phyloP scores from a whole-genome alignment of 1,284 basidiomycete genomes.

The Neonothopanus nambi region DNA sequence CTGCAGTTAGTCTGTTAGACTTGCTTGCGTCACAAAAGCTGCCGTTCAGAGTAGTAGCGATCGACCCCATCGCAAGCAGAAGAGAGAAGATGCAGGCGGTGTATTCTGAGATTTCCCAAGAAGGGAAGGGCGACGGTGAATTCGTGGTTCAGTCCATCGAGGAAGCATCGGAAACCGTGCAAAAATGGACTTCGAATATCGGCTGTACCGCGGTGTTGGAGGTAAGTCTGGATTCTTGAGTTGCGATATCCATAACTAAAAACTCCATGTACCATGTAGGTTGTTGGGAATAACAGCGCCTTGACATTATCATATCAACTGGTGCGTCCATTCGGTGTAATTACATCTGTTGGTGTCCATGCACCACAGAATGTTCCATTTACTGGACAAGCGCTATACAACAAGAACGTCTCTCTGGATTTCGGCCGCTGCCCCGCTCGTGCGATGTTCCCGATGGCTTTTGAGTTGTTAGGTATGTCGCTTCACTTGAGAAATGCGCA shows the following conservation, averaged over 20 bases:
- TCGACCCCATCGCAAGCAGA: conserved; percentile 60
- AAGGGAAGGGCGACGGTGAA: conserved; percentile 45
- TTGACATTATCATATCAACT: conserved; percentile 75
- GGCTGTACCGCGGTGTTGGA: conserved; percentile 71
- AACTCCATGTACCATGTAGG: conserved; percentile 40
- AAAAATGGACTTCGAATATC: conserved; percentile 50
- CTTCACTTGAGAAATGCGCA: background rate
- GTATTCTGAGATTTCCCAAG: conserved; percentile 47
- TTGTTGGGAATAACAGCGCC: conserved; percentile 78
- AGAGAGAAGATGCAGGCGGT: conserved; percentile 58
- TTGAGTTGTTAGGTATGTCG: conserved; percentile 59
- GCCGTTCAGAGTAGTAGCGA: conserved; percentile 57
- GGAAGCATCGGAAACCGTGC: conserved; percentile 49
- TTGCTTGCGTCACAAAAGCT: conserved; percentile 46
- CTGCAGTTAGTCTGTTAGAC: conserved; percentile 65
- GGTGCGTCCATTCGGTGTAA: conserved; percentile 78
- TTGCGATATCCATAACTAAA: background rate
- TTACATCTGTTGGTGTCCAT: conserved; percentile 80
- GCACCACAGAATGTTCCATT: conserved; percentile 57
- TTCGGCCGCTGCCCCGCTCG: conserved; percentile 88
- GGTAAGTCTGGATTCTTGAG: conserved; percentile 34
- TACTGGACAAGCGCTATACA: conserved; percentile 67
- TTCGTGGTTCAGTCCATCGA: conserved; percentile 53
- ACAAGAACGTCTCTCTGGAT: conserved; percentile 80
- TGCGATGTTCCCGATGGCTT: conserved; percentile 74